Conservation (phyloP, 139 green algal genomes). For the Chlamydomonas eustigma region DNA sequence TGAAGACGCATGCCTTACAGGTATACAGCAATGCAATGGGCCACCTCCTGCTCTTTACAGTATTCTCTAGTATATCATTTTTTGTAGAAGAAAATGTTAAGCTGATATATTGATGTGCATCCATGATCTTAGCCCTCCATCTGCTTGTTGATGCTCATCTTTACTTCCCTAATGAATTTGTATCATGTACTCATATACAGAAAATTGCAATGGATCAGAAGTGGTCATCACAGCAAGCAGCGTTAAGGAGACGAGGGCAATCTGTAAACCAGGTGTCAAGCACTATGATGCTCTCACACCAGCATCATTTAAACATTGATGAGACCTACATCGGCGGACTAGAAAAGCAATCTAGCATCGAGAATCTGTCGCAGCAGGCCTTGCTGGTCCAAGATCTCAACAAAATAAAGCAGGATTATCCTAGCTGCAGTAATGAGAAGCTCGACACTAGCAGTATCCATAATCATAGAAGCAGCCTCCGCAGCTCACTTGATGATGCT, state of each 20-base stretch:
- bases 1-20: neutral
- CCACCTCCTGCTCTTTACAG: neutral
- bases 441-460: neutral
- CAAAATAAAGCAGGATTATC: neutral
- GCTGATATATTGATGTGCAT: neutral
- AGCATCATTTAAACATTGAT: too few relatives aligned
- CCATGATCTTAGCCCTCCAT: neutral
- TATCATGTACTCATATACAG: too few relatives aligned
- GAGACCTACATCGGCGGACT: too few relatives aligned
- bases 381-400: neutral
- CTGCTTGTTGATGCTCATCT: neutral
- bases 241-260: too few relatives aligned
- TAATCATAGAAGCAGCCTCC: neutral
- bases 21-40: neutral
- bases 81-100: neutral
- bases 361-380: neutral
- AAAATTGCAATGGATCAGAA: too few relatives aligned
- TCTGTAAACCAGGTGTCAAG: too few relatives aligned
- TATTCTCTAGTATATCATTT: neutral
- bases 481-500: too few relatives aligned
- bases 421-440: neutral
- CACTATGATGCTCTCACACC: too few relatives aligned
- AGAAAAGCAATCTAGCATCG: neutral
- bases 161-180: neutral
- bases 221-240: too few relatives aligned